phyloP scores from a whole-genome alignment of 345 rosid genomes.

The Raphanus sativus region DNA sequence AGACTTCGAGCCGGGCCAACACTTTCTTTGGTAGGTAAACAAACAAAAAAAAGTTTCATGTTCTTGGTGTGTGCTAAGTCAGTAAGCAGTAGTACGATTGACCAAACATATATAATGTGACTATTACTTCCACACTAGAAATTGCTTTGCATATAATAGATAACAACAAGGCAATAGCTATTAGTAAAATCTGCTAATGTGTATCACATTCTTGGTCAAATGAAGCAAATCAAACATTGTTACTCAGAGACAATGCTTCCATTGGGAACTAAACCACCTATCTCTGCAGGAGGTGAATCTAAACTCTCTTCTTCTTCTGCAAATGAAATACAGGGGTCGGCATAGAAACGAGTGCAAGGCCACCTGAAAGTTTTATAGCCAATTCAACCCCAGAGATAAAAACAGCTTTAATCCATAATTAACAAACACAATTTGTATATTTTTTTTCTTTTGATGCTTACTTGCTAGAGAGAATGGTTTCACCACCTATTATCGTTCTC shows the following conservation, averaged over 20 bases:
- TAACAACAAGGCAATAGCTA: constrained; percentile 5
- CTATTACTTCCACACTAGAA: background rate
- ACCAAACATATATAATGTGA: constrained; percentile 3
- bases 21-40: constrained; percentile 29
- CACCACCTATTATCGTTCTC: constrained; percentile 50
- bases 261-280: constrained; percentile 31
- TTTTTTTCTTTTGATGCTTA: constrained; percentile 6
- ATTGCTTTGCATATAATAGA: constrained; percentile 5
- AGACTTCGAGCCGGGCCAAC: constrained; percentile 37
- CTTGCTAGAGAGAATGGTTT: constrained; percentile 81
- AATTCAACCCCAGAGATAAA: constrained; percentile 3
- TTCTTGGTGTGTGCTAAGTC: background rate
- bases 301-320: constrained; percentile 48
- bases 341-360: background rate
- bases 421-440: background rate
- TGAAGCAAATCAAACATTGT: constrained; percentile 12
- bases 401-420: background rate
- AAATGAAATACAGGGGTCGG: constrained; percentile 17
- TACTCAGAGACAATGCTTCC: constrained; percentile 38
- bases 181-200: background rate
- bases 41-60: background rate
- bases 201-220: background rate
- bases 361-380: background rate
- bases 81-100: background rate
- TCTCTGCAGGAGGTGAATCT: constrained; percentile 46